phyloP scores from a whole-genome alignment of 2,329 filamentous ascomycete species.

The Geosmithia morbida region DNA sequence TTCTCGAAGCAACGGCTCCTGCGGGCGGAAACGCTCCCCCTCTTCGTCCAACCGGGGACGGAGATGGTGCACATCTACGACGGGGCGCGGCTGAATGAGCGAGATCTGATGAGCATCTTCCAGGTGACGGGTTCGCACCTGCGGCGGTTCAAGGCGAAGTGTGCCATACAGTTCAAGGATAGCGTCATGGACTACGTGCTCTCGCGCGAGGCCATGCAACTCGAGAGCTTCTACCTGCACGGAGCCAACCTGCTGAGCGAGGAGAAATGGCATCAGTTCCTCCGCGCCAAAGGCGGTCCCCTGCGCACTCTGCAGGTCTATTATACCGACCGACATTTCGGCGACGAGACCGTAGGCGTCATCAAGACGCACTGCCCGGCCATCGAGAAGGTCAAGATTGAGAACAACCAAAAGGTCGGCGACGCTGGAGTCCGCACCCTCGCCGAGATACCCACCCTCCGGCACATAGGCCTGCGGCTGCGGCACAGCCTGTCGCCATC shows the following conservation, averaged over 20 bases:
- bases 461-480: slow-evolving; percentile 64
- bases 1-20: slow-evolving; percentile 47
- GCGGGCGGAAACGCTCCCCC: slow-evolving; percentile 34
- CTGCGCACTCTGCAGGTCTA: slow-evolving; percentile 64
- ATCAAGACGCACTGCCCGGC: slow-evolving; percentile 51
- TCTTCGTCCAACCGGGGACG: slow-evolving; percentile 39
- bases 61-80: slow-evolving; percentile 43
- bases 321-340: slow-evolving; percentile 71
- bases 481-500: slow-evolving; percentile 39
- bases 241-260: slow-evolving; percentile 75
- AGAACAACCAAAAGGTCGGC: slow-evolving; percentile 62
- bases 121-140: slow-evolving; percentile 52
- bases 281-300: slow-evolving; percentile 47
- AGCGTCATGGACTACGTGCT: slow-evolving; percentile 68
- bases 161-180: slow-evolving; percentile 88
- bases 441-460: slow-evolving; percentile 43
- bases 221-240: slow-evolving; percentile 66
- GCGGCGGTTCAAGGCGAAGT: slow-evolving; percentile 59
- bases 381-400: slow-evolving; percentile 64
- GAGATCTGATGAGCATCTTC: slow-evolving; percentile 73
- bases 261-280: slow-evolving; percentile 56
- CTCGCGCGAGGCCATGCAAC: slow-evolving; percentile 42
- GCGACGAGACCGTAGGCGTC: slow-evolving; percentile 51
- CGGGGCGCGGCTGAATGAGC: slow-evolving; percentile 47
- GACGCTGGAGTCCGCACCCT: slow-evolving; percentile 52